These are phyloP conservation scores for Heliocybe sulcata DNA, from an alignment of 1,284 basidiomycete species.

Conservation along the genomic window DNA sequence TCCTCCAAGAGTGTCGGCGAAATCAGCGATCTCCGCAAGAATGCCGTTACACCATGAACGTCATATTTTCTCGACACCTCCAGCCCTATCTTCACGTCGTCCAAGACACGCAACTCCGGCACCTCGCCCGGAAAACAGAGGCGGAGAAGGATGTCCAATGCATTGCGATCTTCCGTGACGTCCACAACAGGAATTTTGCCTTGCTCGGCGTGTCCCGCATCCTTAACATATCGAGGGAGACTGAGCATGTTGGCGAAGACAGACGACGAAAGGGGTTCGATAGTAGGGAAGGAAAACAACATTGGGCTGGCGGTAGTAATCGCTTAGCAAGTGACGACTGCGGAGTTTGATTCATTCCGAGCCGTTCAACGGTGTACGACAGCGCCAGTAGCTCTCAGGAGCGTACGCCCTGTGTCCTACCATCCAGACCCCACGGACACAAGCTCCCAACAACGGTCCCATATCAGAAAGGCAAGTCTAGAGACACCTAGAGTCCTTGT, in stretches of 20 bases:
- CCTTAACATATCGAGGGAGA: not conserved
- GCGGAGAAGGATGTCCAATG: not conserved
- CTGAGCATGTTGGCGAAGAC: conserved; percentile 8
- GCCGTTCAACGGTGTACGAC: too few species aligned
- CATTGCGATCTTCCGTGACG: not conserved
- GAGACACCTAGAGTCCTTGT: too few species aligned
- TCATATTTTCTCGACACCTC: not conserved
- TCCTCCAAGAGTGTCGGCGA: not conserved
- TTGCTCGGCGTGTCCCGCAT: not conserved
- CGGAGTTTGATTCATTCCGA: too few species aligned
- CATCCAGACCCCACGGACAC: too few species aligned
- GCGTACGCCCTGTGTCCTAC: too few species aligned
- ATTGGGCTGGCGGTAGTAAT: too few species aligned
- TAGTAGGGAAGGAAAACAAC: conserved; percentile 5
- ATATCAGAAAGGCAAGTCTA: too few species aligned
- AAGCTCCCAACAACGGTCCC: too few species aligned
- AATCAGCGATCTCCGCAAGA: not conserved
- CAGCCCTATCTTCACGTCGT: not conserved
- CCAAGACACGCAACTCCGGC: not conserved
- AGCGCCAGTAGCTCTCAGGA: too few species aligned
- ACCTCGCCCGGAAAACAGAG: not conserved
- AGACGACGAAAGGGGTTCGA: conserved; percentile 5
- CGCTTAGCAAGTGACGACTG: too few species aligned
- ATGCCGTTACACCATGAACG: not conserved
- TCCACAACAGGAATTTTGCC: not conserved